A percentile compares a stretch with the other conserved stretches of the same genome.
phyloP scores from a whole-genome alignment of 2,329 filamentous ascomycete genomes.

The Setomelanomma holmii region DNA sequence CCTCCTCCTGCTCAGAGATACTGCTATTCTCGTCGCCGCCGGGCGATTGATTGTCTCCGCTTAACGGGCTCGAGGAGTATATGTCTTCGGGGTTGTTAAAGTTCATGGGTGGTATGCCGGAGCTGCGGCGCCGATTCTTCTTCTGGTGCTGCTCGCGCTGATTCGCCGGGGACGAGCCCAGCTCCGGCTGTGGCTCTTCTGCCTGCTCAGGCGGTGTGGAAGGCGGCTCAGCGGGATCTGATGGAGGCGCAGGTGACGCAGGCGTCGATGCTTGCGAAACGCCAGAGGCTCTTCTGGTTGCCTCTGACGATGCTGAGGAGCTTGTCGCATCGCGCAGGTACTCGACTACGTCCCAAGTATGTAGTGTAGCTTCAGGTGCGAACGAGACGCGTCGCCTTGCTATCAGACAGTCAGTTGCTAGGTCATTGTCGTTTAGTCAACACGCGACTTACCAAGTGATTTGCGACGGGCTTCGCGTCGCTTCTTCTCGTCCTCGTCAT shows the following conservation, averaged over 20 bases:
- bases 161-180: slow-evolving; percentile 67
- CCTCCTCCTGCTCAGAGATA: slow-evolving; percentile 70
- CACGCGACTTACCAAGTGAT: slow-evolving; percentile 68
- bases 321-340: slow-evolving; percentile 86
- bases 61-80: slow-evolving; percentile 80
- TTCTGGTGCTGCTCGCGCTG: slow-evolving; percentile 71
- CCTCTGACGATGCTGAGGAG: slow-evolving; percentile 73
- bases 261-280: slow-evolving; percentile 49
- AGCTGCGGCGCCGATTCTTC: slow-evolving; percentile 64
- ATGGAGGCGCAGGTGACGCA: slow-evolving; percentile 45
- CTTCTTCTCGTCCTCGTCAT: slow-evolving; percentile 65
- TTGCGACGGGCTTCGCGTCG: slow-evolving; percentile 89
- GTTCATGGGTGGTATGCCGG: slow-evolving; percentile 69
- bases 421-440: neutral
- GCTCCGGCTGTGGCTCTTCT: slow-evolving; percentile 65
- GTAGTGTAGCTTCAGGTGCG: slow-evolving; percentile 93
- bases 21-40: slow-evolving; percentile 59
- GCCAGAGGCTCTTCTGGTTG: slow-evolving; percentile 75
- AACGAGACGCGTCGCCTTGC: slow-evolving; percentile 94
- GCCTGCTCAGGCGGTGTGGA: slow-evolving; percentile 69
- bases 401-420: slow-evolving; percentile 33
- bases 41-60: slow-evolving; percentile 59
- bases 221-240: slow-evolving; percentile 63
- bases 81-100: slow-evolving; percentile 70
- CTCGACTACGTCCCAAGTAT: slow-evolving; percentile 96